Conservation (phyloP, 208 protist species). For the Leishmania major region DNA sequence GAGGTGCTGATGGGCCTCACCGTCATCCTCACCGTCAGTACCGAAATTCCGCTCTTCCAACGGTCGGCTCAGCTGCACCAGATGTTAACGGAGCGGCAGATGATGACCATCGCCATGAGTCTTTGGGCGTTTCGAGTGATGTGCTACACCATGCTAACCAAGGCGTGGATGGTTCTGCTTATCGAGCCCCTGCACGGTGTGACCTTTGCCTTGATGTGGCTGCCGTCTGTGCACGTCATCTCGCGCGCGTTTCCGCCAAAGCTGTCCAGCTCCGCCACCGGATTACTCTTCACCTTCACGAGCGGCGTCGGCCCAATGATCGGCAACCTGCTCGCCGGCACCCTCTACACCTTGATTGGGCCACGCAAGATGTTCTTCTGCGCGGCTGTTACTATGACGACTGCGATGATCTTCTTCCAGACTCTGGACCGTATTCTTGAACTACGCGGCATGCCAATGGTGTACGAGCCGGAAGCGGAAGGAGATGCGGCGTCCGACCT, state of each 20-base stretch:
- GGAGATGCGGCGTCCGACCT: background rate
- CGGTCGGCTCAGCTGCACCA: conserved; percentile 38
- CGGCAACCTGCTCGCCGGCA: conserved; percentile 57
- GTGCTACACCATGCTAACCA: conserved; percentile 59
- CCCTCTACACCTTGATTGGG: conserved; percentile 52
- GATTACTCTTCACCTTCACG: conserved; percentile 53
- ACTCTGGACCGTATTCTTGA: conserved; percentile 40
- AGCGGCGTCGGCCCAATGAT: conserved; percentile 57
- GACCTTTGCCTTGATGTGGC: conserved; percentile 74
- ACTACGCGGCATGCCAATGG: conserved; percentile 18
- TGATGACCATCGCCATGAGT: conserved; percentile 60
- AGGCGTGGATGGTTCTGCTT: conserved; percentile 66
- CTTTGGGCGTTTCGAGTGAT: conserved; percentile 55
- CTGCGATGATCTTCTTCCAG: conserved; percentile 36
- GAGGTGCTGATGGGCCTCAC: conserved; percentile 59
- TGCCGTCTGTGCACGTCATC: conserved; percentile 48
- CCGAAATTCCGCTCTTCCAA: conserved; percentile 80
- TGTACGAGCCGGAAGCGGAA: conserved; percentile 16
- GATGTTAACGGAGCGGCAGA: conserved; percentile 44
- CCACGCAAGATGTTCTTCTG: conserved; percentile 53
- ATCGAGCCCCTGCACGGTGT: conserved; percentile 78
- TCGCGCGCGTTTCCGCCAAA: conserved; percentile 44
- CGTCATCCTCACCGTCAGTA: conserved; percentile 58
- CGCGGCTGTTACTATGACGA: conserved; percentile 35
- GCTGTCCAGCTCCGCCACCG: conserved; percentile 57